phyloP scores from a whole-genome alignment of 75 land plant species.

The Pseudotsuga menziesii region DNA sequence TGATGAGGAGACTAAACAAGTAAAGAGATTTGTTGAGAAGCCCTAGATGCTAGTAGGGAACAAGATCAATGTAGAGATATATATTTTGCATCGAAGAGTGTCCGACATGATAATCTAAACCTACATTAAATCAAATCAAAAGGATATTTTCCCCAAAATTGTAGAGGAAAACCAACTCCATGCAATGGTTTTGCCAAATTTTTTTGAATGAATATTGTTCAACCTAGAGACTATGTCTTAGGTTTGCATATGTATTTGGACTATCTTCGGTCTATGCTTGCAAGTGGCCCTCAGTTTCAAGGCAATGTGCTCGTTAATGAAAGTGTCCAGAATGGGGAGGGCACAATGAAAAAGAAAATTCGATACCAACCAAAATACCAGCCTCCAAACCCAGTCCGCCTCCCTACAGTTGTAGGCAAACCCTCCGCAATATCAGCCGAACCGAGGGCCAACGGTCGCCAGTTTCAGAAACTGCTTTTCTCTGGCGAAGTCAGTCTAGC shows the following conservation, averaged over 20 bases:
- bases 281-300: slow-evolving; percentile 51
- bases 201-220: slow-evolving; percentile 95
- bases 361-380: slow-evolving; percentile 4
- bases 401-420: background rate
- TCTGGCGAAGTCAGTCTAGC: no score
- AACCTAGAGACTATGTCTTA: slow-evolving; percentile 84
- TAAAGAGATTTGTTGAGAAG: slow-evolving; percentile 85
- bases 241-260: slow-evolving; percentile 79
- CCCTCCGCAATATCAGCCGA: background rate
- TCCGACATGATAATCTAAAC: slow-evolving; percentile 58
- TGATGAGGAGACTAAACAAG: background rate
- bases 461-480: background rate
- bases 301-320: slow-evolving; percentile 81
- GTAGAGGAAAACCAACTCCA: slow-evolving; percentile 57
- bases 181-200: slow-evolving; percentile 88
- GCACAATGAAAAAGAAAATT: background rate
- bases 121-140: slow-evolving; percentile 91
- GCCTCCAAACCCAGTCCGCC: background rate
- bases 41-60: slow-evolving; percentile 80
- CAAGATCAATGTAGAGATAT: slow-evolving; percentile 92
- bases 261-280: slow-evolving; percentile 56
- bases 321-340: slow-evolving; percentile 57
- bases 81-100: slow-evolving; percentile 64
- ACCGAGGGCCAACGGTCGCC: background rate
- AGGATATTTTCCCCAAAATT: slow-evolving; percentile 78